These are phyloP conservation scores for Pythium scleroteichum DNA, from an alignment of 352 stramenopile genomes.

Conservation along the genomic window DNA sequence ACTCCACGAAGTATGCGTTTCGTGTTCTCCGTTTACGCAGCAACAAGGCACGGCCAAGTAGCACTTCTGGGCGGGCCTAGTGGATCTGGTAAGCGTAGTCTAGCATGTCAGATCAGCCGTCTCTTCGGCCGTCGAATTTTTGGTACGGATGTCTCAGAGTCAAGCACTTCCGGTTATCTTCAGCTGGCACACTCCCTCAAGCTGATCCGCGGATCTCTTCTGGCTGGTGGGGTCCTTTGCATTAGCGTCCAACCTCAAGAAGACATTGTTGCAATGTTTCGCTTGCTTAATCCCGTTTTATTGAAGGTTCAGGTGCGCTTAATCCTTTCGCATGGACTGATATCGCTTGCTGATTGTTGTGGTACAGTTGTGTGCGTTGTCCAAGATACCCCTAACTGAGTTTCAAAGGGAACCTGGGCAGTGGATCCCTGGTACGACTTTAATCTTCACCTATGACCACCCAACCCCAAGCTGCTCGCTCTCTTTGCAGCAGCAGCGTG, in stretches of 20 bases:
- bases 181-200: conserved; percentile 33
- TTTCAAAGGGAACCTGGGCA: conserved; percentile 19
- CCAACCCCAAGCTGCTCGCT: not conserved
- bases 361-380: conserved; percentile 19
- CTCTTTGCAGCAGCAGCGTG: not conserved
- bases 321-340: not conserved
- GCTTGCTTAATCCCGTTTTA: conserved; percentile 7
- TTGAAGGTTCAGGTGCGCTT: conserved; percentile 26
- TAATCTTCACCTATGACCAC: conserved; percentile 20
- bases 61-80: conserved; percentile 6
- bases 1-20: conserved; percentile 49
- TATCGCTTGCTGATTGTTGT: not conserved
- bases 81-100: conserved; percentile 35
- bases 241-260: conserved; percentile 12
- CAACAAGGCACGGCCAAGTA: conserved; percentile 39
- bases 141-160: conserved; percentile 1
- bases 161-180: not conserved
- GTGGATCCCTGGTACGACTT: conserved; percentile 26
- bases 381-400: conserved; percentile 19
- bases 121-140: conserved; percentile 53
- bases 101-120: conserved; percentile 43
- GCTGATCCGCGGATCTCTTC: conserved; percentile 41
- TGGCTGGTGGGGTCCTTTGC: conserved; percentile 25
- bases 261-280: conserved; percentile 16
- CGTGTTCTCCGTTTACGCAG: conserved; percentile 52